phyloP scores from a whole-genome alignment of 495 filamentous ascomycete species.

The Letharia columbiana region DNA sequence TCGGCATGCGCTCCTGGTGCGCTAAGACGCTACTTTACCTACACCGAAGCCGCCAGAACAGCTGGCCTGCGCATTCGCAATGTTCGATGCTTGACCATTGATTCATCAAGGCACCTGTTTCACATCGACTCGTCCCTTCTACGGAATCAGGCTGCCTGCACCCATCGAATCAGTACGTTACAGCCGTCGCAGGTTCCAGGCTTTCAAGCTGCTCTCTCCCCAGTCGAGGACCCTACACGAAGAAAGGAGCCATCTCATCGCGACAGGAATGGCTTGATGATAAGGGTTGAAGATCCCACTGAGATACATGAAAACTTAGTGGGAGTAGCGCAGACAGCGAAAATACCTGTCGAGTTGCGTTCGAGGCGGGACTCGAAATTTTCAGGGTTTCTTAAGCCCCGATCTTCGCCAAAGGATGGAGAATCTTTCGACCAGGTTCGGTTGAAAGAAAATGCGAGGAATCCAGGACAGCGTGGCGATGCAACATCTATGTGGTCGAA shows the following conservation, averaged over 20 bases:
- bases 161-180: not conserved
- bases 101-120: not conserved
- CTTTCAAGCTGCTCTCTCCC: not conserved
- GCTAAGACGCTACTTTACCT: constrained; percentile 5
- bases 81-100: not conserved
- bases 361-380: not conserved
- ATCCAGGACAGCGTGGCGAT: not conserved
- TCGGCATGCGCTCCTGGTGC: constrained; percentile 12
- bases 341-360: not conserved
- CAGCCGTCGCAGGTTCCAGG: not conserved
- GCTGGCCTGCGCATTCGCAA: not conserved
- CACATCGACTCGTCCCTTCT: not conserved
- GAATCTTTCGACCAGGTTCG: not conserved
- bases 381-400: not conserved
- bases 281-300: not conserved
- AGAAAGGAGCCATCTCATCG: not conserved
- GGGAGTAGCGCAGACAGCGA: not conserved
- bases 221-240: not conserved
- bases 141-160: not conserved
- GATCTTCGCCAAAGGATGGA: not conserved
- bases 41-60: not conserved
- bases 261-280: not conserved
- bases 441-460: not conserved
- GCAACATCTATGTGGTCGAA: not conserved
- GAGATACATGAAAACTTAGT: not conserved